Evolutionary conservation across 2,329 filamentous ascomycete species (phyloP).

Genomic region (Stemphylium beticola): DNA sequence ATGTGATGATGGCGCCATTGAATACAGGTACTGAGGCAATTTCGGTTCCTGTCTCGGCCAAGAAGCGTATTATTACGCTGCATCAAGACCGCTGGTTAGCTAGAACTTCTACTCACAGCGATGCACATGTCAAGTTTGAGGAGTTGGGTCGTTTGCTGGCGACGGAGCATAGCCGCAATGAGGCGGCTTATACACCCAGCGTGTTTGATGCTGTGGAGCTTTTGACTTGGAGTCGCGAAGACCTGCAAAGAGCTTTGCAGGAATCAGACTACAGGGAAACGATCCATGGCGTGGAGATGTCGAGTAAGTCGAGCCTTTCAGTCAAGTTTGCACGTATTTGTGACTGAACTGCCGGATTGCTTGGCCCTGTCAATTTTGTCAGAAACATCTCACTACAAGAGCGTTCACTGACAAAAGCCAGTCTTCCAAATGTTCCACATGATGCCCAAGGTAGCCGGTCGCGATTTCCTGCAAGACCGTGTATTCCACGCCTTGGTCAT

Average conservation of each 20-base stretch:
- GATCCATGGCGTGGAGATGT: conserved; percentile 46
- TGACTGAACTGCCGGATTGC: no score
- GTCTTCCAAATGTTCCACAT: conserved; percentile 71
- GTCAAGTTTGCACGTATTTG: background rate
- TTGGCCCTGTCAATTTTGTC: no score
- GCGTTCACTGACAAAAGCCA: conserved; percentile 20
- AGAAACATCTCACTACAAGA: background rate
- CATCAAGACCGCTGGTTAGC: conserved; percentile 67
- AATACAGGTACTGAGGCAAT: background rate
- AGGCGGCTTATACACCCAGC: conserved; percentile 64
- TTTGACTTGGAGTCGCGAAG: conserved; percentile 50
- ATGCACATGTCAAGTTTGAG: conserved; percentile 58
- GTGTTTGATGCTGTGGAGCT: conserved; percentile 58
- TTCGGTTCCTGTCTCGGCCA: conserved; percentile 18
- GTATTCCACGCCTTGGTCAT: conserved; percentile 72
- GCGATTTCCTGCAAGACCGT: conserved; percentile 64
- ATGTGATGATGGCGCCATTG: conserved; percentile 20
- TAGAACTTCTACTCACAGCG: conserved; percentile 61
- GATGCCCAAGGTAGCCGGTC: conserved; percentile 52
- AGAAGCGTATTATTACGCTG: conserved; percentile 24
- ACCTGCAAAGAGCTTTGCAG: conserved; percentile 30
- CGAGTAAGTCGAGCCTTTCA: conserved; percentile 34
- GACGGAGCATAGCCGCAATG: conserved; percentile 62
- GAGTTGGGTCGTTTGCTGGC: conserved; percentile 69
- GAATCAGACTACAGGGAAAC: conserved; percentile 22